phyloP scores from a whole-genome alignment of 352 stramenopile genomes.

The Ophiocytium majus region DNA sequence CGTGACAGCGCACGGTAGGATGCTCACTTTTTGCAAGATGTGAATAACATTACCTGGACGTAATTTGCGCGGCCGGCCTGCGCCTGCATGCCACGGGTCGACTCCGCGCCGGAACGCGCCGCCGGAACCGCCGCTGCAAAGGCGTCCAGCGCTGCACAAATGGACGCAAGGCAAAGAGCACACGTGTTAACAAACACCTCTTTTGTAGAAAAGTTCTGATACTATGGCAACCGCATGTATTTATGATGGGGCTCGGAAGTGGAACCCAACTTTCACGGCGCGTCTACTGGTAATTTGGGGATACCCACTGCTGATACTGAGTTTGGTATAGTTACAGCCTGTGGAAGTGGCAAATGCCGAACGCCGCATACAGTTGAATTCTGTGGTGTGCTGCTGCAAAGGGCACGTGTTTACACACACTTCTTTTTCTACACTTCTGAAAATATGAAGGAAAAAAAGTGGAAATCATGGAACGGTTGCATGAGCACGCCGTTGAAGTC shows the following conservation, averaged over 20 bases:
- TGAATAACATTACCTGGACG: slow-evolving; percentile 64
- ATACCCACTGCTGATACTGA: too few relatives aligned
- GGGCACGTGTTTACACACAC: too few relatives aligned
- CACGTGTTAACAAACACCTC: not conserved
- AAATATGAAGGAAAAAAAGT: too few relatives aligned
- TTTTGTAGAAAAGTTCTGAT: not conserved
- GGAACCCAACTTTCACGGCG: too few relatives aligned
- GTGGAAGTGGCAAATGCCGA: too few relatives aligned
- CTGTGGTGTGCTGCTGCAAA: too few relatives aligned
- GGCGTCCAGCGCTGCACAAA: slow-evolving; percentile 9
- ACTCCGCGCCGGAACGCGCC: slow-evolving; percentile 78
- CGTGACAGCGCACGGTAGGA: not conserved
- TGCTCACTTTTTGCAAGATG: not conserved
- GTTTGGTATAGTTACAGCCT: too few relatives aligned
- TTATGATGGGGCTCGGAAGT: not conserved
- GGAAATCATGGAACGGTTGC: too few relatives aligned
- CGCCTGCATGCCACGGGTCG: slow-evolving; percentile 79
- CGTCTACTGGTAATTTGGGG: too few relatives aligned
- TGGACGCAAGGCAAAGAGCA: not conserved
- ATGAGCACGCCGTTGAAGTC: too few relatives aligned
- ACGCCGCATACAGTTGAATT: too few relatives aligned
- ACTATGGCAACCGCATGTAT: not conserved
- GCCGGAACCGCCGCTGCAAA: slow-evolving; percentile 65
- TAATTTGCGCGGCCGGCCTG: slow-evolving; percentile 82
- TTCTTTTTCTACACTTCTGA: too few relatives aligned